Evolutionary conservation across 345 rosid genomes (phyloP).

Genomic region (Schrenkiella parvula): DNA sequence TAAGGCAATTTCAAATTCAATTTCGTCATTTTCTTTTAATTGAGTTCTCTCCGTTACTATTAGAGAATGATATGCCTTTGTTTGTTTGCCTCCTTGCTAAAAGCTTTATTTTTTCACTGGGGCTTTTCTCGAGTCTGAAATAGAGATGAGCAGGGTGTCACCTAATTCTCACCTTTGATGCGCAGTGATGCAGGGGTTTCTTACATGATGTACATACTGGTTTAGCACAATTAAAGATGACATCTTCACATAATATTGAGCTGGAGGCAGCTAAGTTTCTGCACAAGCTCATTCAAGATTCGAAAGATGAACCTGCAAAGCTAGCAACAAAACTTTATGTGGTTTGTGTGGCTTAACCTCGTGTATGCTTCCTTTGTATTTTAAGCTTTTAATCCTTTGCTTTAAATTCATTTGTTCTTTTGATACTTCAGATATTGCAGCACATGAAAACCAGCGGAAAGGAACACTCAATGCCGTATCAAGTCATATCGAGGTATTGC

Average conservation of each 20-base stretch:
- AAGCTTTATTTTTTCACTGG: not conserved
- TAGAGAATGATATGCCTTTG: not conserved
- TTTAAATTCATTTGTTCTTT: constrained; percentile 21
- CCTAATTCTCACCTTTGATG: not conserved
- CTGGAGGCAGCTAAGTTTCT: constrained; percentile 97
- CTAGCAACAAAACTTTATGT: constrained; percentile 93
- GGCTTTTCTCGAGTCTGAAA: not conserved
- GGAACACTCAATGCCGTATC: constrained; percentile 98
- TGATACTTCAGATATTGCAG: constrained; percentile 68
- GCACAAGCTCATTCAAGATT: constrained; percentile 96
- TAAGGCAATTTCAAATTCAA: not conserved
- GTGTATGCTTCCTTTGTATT: not conserved
- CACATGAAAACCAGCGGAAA: constrained; percentile 98
- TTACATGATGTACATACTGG: constrained; percentile 17
- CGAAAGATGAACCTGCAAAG: constrained; percentile 92
- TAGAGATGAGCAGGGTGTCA: not conserved
- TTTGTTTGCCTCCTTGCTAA: not conserved
- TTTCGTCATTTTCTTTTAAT: not conserved
- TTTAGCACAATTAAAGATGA: constrained; percentile 34
- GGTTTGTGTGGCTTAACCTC: constrained; percentile 41
- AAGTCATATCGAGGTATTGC: constrained; percentile 91
- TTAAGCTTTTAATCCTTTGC: not conserved
- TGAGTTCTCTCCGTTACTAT: not conserved
- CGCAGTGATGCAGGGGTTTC: constrained; percentile 22
- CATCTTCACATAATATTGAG: constrained; percentile 83